Conservation (phyloP, 495 filamentous ascomycete species). For the Penicillium ochrochloron region DNA sequence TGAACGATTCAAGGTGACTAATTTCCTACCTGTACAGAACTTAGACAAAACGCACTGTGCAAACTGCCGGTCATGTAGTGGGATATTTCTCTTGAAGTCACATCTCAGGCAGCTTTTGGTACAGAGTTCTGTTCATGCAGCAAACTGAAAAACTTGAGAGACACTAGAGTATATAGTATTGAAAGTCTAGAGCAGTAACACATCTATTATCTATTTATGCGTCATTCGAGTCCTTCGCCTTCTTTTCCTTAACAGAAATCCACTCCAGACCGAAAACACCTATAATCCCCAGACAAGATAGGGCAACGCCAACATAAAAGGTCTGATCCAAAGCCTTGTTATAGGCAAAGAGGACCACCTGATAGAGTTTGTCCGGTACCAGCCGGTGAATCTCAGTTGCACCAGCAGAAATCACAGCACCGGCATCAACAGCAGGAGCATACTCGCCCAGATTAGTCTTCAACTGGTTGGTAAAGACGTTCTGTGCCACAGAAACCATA, state of each 20-base stretch:
- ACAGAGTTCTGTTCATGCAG: too few species aligned
- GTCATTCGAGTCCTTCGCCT: neutral
- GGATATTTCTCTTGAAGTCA: too few species aligned
- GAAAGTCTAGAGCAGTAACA: too few species aligned
- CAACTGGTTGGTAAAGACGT: slow-evolving; percentile 71
- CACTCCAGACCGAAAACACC: slow-evolving; percentile 22
- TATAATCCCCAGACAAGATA: slow-evolving; percentile 42
- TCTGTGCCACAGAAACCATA: slow-evolving; percentile 73
- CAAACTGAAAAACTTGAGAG: too few species aligned
- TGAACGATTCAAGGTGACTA: too few species aligned
- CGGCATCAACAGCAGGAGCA: slow-evolving; percentile 52
- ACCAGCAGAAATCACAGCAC: slow-evolving; percentile 57
- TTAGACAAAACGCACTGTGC: too few species aligned
- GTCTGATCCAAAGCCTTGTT: slow-evolving; percentile 65
- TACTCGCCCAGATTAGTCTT: slow-evolving; percentile 53
- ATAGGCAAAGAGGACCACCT: slow-evolving; percentile 65
- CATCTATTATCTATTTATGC: too few species aligned
- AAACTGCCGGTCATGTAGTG: too few species aligned
- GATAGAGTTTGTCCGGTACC: slow-evolving; percentile 48
- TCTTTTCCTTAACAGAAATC: slow-evolving; percentile 15
- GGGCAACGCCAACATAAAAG: slow-evolving; percentile 66
- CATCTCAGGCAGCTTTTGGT: too few species aligned
- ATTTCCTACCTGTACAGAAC: too few species aligned
- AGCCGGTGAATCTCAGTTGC: slow-evolving; percentile 59
- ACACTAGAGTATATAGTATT: too few species aligned